phyloP scores from a whole-genome alignment of 2,329 filamentous ascomycete species.

The Stagonosporopsis vannaccii region DNA sequence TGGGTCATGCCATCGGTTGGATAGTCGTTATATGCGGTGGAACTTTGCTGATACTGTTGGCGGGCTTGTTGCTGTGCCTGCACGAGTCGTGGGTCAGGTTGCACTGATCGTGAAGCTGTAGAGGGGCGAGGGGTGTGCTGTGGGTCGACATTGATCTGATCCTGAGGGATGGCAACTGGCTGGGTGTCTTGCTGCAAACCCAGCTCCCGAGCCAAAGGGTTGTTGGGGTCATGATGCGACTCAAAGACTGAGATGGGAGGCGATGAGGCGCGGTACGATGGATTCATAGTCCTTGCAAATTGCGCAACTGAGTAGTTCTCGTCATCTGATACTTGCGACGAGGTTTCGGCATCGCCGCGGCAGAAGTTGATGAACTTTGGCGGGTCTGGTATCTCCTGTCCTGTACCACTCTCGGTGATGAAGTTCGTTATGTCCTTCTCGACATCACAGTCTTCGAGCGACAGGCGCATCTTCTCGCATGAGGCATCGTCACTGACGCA shows the following conservation, averaged over 20 bases:
- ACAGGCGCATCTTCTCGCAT: conserved; percentile 94
- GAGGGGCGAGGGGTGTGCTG: conserved; percentile 11
- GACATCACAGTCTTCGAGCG: conserved; percentile 93
- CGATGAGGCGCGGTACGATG: conserved; percentile 92
- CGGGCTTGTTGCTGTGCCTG: conserved; percentile 49
- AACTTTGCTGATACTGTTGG: conserved; percentile 54
- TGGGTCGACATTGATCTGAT: conserved; percentile 28
- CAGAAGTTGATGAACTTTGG: conserved; percentile 99
- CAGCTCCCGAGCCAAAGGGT: conserved; percentile 73
- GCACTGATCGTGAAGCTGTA: conserved; percentile 29
- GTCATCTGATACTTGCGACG: conserved; percentile 84
- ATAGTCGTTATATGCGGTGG: conserved; percentile 91
- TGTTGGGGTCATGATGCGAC: conserved; percentile 88
- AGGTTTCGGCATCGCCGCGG: conserved; percentile 82
- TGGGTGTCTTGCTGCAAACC: conserved; percentile 58
- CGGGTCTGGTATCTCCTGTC: conserved; percentile 95
- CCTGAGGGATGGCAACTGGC: conserved; percentile 30
- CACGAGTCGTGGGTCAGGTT: conserved; percentile 46
- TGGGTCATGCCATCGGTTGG: conserved; percentile 97
- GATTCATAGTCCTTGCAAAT: conserved; percentile 94
- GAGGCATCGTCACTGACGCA: conserved; percentile 94
- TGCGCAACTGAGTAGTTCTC: conserved; percentile 94
- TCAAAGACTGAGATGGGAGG: conserved; percentile 93
- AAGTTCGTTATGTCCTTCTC: conserved; percentile 92
- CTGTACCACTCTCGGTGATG: conserved; percentile 87